phyloP scores from a whole-genome alignment of 1,284 basidiomycete species.

The Trichosporon coremiiforme region DNA sequence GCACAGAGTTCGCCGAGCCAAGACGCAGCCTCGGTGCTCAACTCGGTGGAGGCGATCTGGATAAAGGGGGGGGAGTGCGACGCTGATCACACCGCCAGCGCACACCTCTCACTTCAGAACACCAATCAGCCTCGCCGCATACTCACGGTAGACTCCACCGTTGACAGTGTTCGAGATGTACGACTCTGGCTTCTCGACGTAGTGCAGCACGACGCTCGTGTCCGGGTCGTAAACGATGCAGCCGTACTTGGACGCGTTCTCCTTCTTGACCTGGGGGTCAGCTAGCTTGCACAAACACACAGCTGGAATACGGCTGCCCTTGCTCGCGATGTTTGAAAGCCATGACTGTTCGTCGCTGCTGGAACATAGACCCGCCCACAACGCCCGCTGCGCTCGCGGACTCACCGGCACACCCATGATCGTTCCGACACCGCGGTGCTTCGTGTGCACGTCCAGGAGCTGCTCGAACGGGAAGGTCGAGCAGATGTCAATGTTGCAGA shows the following conservation, averaged over 20 bases:
- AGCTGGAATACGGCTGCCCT: too few relatives aligned
- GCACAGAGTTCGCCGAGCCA: too few relatives aligned
- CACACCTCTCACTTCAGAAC: background rate
- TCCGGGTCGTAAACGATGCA: conserved; percentile 59
- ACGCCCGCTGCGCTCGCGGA: background rate
- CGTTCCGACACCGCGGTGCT: conserved; percentile 60
- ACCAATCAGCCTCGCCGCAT: background rate
- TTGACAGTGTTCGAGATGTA: conserved; percentile 61
- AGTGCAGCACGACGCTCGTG: conserved; percentile 55
- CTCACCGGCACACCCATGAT: conserved; percentile 59
- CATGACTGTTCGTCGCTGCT: too few relatives aligned
- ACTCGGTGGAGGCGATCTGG: background rate
- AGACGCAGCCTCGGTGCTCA: background rate
- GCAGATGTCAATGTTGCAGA: conserved; percentile 61
- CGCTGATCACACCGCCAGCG: background rate
- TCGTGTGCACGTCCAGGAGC: conserved; percentile 58
- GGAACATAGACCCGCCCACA: background rate
- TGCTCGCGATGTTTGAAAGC: too few relatives aligned
- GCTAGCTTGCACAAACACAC: background rate
- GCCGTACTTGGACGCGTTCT: conserved; percentile 59
- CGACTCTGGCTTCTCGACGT: conserved; percentile 61
- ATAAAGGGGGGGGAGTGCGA: background rate
- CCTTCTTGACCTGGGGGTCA: conserved; percentile 53
- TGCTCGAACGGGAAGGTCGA: conserved; percentile 58
- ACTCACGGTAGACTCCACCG: conserved; percentile 57